phyloP scores from a whole-genome alignment of 352 stramenopile species.

The Phytophthora tentaculata region DNA sequence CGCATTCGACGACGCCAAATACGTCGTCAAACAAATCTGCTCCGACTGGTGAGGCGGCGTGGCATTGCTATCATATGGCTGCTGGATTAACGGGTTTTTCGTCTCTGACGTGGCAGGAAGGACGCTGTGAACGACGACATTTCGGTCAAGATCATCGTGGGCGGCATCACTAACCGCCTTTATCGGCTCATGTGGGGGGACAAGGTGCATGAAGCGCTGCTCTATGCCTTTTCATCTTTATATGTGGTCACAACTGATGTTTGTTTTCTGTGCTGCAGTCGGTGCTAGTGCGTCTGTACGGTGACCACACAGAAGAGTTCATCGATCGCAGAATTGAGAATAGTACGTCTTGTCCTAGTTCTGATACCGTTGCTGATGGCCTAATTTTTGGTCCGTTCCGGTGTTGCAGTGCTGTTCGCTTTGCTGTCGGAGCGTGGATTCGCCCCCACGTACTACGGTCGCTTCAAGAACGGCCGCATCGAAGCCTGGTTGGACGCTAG shows the following conservation, averaged over 20 bases:
- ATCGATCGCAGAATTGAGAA: conserved; percentile 94
- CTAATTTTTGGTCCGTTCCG: conserved; percentile 12
- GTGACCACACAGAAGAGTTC: conserved; percentile 92
- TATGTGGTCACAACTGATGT: too few species aligned
- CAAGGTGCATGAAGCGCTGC: conserved; percentile 34
- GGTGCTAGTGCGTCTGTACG: conserved; percentile 92
- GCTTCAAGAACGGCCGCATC: conserved; percentile 92
- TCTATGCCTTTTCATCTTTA: neutral
- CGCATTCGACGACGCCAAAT: conserved; percentile 86
- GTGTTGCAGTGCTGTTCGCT: conserved; percentile 77
- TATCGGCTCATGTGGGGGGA: conserved; percentile 84
- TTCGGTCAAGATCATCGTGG: conserved; percentile 84
- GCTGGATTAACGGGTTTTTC: neutral
- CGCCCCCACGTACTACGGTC: conserved; percentile 89
- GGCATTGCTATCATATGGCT: neutral
- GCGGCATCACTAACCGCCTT: conserved; percentile 94
- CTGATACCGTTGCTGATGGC: neutral
- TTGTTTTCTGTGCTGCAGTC: too few species aligned
- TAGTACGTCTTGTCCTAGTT: conserved; percentile 49
- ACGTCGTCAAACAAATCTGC: conserved; percentile 74
- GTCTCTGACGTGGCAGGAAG: conserved; percentile 41
- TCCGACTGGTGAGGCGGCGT: conserved; percentile 50
- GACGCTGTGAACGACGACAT: conserved; percentile 67
- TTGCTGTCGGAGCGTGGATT: conserved; percentile 84
- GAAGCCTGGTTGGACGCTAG: conserved; percentile 90